Conservation (phyloP, 208 protist genomes). For the Trypanosoma caninum region DNA sequence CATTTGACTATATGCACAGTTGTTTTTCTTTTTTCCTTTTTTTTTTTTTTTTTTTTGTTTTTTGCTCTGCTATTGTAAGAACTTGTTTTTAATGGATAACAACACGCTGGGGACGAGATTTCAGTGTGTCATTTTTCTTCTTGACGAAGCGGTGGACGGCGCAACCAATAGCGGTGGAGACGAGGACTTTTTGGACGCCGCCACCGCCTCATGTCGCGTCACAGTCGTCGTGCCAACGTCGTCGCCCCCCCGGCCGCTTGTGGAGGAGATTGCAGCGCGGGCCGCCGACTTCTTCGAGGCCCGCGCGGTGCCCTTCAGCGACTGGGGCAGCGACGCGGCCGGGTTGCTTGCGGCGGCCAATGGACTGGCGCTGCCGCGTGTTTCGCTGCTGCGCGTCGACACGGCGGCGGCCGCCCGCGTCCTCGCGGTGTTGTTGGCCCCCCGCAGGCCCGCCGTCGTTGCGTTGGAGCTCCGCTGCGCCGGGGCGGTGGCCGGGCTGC, state of each 20-base stretch:
- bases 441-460: conserved; percentile 5
- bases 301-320: not conserved
- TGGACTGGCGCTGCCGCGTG: not conserved
- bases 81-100: not conserved
- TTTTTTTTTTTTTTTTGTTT: conserved; percentile 11
- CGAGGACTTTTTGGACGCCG: not conserved
- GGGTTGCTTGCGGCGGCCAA: not conserved
- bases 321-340: conserved; percentile 6
- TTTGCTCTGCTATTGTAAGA: conserved; percentile 2
- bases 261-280: not conserved
- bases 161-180: not conserved
- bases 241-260: not conserved
- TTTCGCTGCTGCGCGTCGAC: not conserved
- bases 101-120: conserved; percentile 38
- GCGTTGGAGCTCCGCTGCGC: not conserved
- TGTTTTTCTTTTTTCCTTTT: not conserved
- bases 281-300: not conserved
- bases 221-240: not conserved
- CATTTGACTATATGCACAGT: conserved; percentile 1
- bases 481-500: not conserved
- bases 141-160: not conserved
- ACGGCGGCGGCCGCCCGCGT: conserved; percentile 7
- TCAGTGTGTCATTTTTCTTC: conserved; percentile 31
- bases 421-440: conserved; percentile 20
- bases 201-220: conserved; percentile 21